Base-by-base conservation (phyloP, 1,284 basidiomycete genomes). In the Marasmius oreades region DNA sequence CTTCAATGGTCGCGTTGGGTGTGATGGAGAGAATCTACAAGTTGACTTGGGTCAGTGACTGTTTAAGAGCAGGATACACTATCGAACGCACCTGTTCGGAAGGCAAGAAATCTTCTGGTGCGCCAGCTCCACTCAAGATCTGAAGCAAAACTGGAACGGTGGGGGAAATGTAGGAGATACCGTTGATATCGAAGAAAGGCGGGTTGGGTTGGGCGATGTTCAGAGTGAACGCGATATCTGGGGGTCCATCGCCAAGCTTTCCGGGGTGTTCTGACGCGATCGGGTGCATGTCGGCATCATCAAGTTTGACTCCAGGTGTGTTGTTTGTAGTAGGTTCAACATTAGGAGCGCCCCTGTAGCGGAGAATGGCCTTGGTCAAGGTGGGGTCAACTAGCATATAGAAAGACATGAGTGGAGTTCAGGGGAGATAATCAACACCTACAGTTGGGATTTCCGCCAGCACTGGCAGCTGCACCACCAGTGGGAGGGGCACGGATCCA, bases 331-430 rank as follows among this genome's bases (percentile, higher is more conserved):
- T 73, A 7, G 76, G 77, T 33, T 77, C 75, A 3, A 47, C 61
- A 12, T 59, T 59, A 0, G 66, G 57, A 0, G 79, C 79, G n/a
- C 75, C 77, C 0, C 60, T 63, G 61, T 82, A 82, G 23, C 76
- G 72, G 18, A 82, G 63, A 55, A 83, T 78, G 8, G 79, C 81
- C 46, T 54, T 61, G 34, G 61, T 65, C 12, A 67, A 34, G 14
- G 16, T 18, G 26, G 51, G 42, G 45, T 60, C 51, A 28, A 55
- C 56, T 51, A 51, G 45, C 14, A 36, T 18, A 37, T 26, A 44
- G 8, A 6, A 33, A 24, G 36, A 8, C 10, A 34, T 37, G 12
- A 43, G 43, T 18, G 23, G n/a, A 31, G 22, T 8, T 5, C 3
- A 3, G n/a, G n/a, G n/a, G n/a, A 20, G 26, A n/a, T 12, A 43